Percentiles rank a stretch among this genome's conserved stretches.
Conservation (phyloP, 2,329 filamentous ascomycete genomes). For the Macrophomina pseudophaseolina region DNA sequence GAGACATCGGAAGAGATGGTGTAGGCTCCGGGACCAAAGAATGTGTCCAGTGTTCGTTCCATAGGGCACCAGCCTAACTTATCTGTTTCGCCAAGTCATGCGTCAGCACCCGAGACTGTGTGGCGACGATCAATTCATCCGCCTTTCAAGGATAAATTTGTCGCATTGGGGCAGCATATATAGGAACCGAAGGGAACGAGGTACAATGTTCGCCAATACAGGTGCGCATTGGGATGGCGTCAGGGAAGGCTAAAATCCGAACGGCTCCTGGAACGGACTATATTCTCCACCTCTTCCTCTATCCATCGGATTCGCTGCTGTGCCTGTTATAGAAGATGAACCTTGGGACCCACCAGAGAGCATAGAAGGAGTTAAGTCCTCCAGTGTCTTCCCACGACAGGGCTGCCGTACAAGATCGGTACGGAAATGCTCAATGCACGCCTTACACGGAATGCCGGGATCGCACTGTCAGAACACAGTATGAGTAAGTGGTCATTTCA, state of each 20-base stretch:
- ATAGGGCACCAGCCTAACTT: conserved; percentile 44
- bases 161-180: background rate
- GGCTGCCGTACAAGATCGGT: conserved; percentile 42
- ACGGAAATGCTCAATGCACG: conserved; percentile 46
- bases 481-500: background rate
- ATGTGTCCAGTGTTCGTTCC: conserved; percentile 36
- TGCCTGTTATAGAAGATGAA: conserved; percentile 13
- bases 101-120: conserved; percentile 10
- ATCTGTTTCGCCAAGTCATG: conserved; percentile 27
- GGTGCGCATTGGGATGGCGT: background rate
- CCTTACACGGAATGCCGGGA: conserved; percentile 45
- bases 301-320: background rate
- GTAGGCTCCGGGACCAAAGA: conserved; percentile 32
- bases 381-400: conserved; percentile 39
- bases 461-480: conserved; percentile 36
- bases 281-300: background rate
- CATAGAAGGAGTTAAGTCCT: conserved; percentile 17
- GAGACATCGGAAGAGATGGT: conserved; percentile 33
- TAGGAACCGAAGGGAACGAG: background rate
- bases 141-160: background rate
- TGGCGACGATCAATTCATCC: background rate
- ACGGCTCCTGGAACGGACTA: background rate
- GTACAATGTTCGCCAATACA: background rate
- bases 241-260: background rate
- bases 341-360: conserved; percentile 18